phyloP scores from a whole-genome alignment of 2,329 filamentous ascomycete genomes.

The Alternaria burnsii region DNA sequence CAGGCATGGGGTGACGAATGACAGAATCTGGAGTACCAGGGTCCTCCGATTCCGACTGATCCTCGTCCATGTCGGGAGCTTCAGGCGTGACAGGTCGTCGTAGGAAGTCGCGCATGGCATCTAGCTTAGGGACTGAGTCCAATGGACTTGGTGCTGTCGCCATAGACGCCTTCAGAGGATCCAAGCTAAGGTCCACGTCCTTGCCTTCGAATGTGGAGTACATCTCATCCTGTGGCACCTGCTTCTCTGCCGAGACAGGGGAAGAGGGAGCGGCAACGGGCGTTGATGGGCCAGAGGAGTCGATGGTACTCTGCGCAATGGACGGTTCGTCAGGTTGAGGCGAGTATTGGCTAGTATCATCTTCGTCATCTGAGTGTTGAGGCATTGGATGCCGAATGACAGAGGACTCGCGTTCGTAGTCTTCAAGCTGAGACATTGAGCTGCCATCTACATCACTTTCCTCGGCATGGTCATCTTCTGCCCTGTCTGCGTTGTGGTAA shows the following conservation, averaged over 20 bases:
- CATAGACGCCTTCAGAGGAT: slow-evolving; percentile 61
- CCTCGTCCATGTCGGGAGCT: slow-evolving; percentile 33
- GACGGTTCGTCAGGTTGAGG: slow-evolving; percentile 51
- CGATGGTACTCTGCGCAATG: slow-evolving; percentile 46
- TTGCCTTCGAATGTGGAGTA: slow-evolving; percentile 60
- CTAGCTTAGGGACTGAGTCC: slow-evolving; percentile 48
- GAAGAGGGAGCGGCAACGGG: slow-evolving; percentile 50
- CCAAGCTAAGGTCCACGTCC: slow-evolving; percentile 64
- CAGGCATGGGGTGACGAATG: slow-evolving; percentile 74
- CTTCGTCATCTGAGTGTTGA: slow-evolving; percentile 53
- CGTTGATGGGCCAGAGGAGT: slow-evolving; percentile 57
- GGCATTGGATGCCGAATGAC: slow-evolving; percentile 64
- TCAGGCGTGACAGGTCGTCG: slow-evolving; percentile 63
- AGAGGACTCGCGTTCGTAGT: slow-evolving; percentile 58
- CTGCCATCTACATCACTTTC: slow-evolving; percentile 68
- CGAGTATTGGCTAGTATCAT: slow-evolving; percentile 67
- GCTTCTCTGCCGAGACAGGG: slow-evolving; percentile 40
- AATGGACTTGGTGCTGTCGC: slow-evolving; percentile 40
- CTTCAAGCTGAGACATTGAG: slow-evolving; percentile 53
- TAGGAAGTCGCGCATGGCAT: slow-evolving; percentile 51
- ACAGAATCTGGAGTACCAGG: slow-evolving; percentile 87
- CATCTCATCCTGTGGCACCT: slow-evolving; percentile 51
- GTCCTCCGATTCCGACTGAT: slow-evolving; percentile 66
- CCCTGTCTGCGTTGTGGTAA: slow-evolving; percentile 54
- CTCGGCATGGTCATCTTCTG: slow-evolving; percentile 63